Percentiles rank a stretch among this genome's conserved stretches.
These are phyloP conservation scores for Yamadazyma dendronema DNA, from an alignment of 1,139 yeast species.

Conservation along the genomic window DNA sequence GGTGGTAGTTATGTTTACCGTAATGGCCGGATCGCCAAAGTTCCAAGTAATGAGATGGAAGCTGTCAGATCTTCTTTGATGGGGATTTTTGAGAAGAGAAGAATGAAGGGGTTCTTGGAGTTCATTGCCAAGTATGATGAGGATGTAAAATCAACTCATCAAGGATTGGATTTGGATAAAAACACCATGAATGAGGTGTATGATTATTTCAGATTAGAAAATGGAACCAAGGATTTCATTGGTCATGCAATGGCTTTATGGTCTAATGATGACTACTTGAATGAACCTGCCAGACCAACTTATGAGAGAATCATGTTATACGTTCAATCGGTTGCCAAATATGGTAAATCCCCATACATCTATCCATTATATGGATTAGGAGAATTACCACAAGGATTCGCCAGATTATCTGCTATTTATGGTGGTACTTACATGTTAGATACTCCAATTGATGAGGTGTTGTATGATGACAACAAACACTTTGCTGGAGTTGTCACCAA, in stretches of 20 bases:
- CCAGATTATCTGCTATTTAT: constrained; percentile 92
- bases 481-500: constrained; percentile 87
- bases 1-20: constrained; percentile 94
- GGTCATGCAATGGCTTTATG: constrained; percentile 99
- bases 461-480: constrained; percentile 63
- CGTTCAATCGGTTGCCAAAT: constrained; percentile 87
- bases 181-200: constrained; percentile 93
- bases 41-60: constrained; percentile 88
- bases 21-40: constrained; percentile 88
- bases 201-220: constrained; percentile 85
- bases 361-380: constrained; percentile 97
- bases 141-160: constrained; percentile 76
- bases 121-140: constrained; percentile 83
- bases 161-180: constrained; percentile 79
- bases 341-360: constrained; percentile 94
- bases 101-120: constrained; percentile 90
- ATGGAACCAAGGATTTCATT: constrained; percentile 91
- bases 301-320: constrained; percentile 83
- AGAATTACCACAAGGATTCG: constrained; percentile 97
- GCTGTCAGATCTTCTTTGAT: constrained; percentile 89
- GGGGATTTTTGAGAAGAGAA: constrained; percentile 95
- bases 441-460: constrained; percentile 88
- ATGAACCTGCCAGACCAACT: constrained; percentile 89
- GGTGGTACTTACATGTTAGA: constrained; percentile 99
- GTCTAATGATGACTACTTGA: constrained; percentile 87